A percentile compares a stretch with the other conserved stretches of the same genome.
Conservation (phyloP, 768 basidiomycete species). For the Gloeophyllum trabeum region DNA sequence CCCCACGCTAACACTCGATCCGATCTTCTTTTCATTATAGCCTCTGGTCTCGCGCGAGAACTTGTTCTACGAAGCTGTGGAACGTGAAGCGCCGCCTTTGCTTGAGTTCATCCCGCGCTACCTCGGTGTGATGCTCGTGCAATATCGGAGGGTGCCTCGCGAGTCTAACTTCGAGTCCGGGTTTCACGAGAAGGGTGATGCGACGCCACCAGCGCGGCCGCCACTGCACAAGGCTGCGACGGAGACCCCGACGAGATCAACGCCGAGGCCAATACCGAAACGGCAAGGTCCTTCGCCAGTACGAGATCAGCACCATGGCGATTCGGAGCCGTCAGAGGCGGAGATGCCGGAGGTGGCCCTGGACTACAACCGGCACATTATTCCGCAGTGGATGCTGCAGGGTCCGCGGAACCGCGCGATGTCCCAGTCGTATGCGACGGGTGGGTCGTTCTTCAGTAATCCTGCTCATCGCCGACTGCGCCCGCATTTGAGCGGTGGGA, state of each 20-base stretch:
- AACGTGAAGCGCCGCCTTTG: conserved; percentile 85
- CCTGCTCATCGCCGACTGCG: conserved; percentile 29
- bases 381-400: conserved; percentile 84
- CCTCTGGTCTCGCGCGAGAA: conserved; percentile 96
- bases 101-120: conserved; percentile 96
- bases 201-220: conserved; percentile 11
- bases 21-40: conserved; percentile 29
- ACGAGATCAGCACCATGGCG: conserved; percentile 24
- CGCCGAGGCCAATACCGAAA: background rate
- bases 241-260: conserved; percentile 7
- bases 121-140: conserved; percentile 97
- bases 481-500: conserved; percentile 35
- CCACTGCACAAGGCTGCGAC: conserved; percentile 17
- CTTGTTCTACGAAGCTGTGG: conserved; percentile 94
- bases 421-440: conserved; percentile 27
- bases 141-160: conserved; percentile 66
- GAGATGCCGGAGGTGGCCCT: conserved; percentile 93
- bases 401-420: conserved; percentile 37
- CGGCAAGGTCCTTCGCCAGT: conserved; percentile 2
- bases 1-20: conserved; percentile 8
- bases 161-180: conserved; percentile 9
- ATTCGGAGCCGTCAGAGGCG: conserved; percentile 45
- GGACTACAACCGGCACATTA: conserved; percentile 90
- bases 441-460: conserved; percentile 16
- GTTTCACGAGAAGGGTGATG: background rate